Base-by-base conservation (phyloP, 805 yeast genomes). In the Candida orba region DNA sequence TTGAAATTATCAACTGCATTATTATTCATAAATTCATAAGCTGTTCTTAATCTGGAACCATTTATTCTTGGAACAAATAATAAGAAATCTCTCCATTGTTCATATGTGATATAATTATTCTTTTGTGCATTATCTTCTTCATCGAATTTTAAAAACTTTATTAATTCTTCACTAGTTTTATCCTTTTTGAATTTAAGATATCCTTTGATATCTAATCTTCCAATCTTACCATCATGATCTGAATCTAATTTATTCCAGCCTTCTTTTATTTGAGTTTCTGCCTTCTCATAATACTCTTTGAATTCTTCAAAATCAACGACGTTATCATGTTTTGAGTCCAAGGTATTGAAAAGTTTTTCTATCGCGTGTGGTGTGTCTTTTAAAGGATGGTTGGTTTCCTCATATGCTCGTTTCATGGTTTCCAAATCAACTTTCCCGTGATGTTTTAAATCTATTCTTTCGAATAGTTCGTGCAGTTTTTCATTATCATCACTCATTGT, bases 11-110 rank as follows among this genome's bases (percentile, higher is more conserved):
- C 95, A 23, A 80, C 76, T 50, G 85, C 93, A 41, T 57, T 54
- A 53, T 86, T 95, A 45, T 77, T 79, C 49, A 90, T 81, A 59
- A 81, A 86, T 37, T 76, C 72, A 61, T 80, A 91, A 6, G 96
- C 96, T 0, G 96, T 83, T 53, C 76, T 75, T 48, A 79, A 79
- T 56, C 93, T 68, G 6, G 91, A 82, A 3, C 93, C 95, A 47
- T 79, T 72, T 18, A 77, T 64, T 40, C 93, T 68, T 4, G 99
- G 99, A 66, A 93, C 81, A 53, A 91, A 76, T 40, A 90, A 62
- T 24, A 91, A 65, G 40, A 86, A 85, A 52, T 84, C 85, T 51
- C 95, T 71, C 76, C 95, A 93, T 53, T 91, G 91, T 41, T 88
- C 88, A 57, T 78, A 86, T 0, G 93, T 80, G 36, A 91, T 79